Evolutionary conservation across 139 green algal species (phyloP).

Genomic region (Micractinium sp.): DNA sequence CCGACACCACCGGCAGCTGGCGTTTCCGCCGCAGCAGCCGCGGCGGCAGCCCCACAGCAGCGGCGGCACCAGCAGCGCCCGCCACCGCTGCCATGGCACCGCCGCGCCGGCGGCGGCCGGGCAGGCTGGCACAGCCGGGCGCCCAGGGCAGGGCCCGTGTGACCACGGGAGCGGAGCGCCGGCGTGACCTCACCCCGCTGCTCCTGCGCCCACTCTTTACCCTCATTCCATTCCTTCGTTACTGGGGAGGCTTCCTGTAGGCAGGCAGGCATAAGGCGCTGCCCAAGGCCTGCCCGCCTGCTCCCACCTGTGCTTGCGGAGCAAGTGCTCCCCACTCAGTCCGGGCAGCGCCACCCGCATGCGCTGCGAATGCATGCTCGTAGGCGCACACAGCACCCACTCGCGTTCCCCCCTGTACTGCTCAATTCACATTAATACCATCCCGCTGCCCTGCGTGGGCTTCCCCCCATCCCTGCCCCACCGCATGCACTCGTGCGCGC

Average conservation of each 20-base stretch:
- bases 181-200: neutral
- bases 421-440: no score
- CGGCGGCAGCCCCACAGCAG: neutral
- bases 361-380: no score
- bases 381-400: no score
- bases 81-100: neutral
- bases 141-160: neutral
- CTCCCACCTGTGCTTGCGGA: no score
- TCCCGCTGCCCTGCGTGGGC: no score
- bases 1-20: no score
- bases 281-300: neutral
- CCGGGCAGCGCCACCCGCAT: no score
- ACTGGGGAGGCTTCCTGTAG: slow-evolving; percentile 43
- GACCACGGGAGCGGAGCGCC: neutral
- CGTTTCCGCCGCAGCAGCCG: neutral
- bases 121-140: neutral
- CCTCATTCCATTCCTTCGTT: slow-evolving; percentile 36
- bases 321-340: no score
- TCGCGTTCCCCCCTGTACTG: no score
- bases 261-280: neutral
- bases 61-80: neutral
- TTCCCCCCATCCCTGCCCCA: no score
- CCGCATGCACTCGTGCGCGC: no score
- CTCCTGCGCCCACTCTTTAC: slow-evolving; percentile 13
- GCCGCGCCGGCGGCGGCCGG: neutral